phyloP scores from a whole-genome alignment of 345 rosid genomes.

The Lagerstroemia speciosa region DNA sequence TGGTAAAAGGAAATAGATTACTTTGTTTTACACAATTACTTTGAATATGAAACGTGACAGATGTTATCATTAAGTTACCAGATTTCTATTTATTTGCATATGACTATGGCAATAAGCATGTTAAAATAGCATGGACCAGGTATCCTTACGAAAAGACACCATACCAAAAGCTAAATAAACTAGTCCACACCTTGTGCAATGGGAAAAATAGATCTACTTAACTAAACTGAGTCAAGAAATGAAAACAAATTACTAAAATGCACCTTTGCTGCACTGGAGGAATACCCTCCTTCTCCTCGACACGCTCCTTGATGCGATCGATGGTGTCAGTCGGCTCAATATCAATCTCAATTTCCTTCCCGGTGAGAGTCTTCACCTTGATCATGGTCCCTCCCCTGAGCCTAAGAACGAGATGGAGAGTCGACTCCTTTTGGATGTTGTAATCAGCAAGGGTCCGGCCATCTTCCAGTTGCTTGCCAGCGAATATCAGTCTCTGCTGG shows the following conservation, averaged over 20 bases:
- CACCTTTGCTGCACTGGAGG: conserved; percentile 98
- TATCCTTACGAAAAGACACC: too few relatives aligned
- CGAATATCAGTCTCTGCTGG: too few relatives aligned
- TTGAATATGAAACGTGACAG: background rate
- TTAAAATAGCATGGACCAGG: too few relatives aligned
- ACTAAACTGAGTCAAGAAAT: background rate
- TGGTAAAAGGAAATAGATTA: too few relatives aligned
- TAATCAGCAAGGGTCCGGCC: too few relatives aligned
- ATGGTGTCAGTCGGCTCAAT: conserved; percentile 93
- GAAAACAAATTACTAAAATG: background rate
- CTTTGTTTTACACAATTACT: background rate
- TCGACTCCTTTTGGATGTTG: too few relatives aligned
- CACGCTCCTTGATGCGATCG: conserved; percentile 91
- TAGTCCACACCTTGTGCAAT: background rate
- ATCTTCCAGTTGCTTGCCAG: too few relatives aligned
- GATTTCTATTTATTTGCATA: background rate
- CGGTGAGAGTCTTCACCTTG: conserved; percentile 82
- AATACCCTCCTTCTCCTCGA: conserved; percentile 97
- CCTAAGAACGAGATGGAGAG: too few relatives aligned
- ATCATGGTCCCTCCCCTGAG: too few relatives aligned
- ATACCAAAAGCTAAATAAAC: background rate
- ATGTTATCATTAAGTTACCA: background rate
- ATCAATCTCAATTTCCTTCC: conserved; percentile 93
- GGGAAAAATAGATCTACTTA: background rate
- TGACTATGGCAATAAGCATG: background rate